Percentiles rank a stretch among this genome's conserved stretches.
phyloP scores from a whole-genome alignment of 257 asterid species.

The Solanum gracilifrons region DNA sequence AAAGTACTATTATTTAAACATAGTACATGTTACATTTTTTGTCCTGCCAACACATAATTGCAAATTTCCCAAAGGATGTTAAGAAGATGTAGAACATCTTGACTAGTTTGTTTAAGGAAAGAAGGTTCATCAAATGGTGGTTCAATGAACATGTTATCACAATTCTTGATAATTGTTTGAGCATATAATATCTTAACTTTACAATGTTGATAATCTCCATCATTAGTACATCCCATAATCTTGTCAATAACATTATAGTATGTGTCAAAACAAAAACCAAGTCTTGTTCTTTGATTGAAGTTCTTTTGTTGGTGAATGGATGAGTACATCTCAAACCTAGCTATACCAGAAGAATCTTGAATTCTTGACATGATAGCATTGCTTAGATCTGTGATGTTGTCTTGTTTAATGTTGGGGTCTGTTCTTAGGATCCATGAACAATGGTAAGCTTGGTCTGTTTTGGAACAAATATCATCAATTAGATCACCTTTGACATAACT shows the following conservation, averaged over 20 bases:
- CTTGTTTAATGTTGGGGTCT: background rate
- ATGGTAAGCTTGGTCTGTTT: background rate
- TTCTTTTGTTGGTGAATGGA: background rate
- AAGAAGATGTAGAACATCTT: background rate
- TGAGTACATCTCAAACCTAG: background rate
- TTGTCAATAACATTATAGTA: background rate
- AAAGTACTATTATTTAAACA: background rate
- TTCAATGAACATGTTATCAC: background rate
- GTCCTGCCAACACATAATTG: background rate
- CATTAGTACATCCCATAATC: background rate
- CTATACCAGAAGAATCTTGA: background rate
- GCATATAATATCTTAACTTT: background rate
- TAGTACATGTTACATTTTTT: background rate
- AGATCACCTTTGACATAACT: background rate
- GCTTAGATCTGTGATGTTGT: background rate
- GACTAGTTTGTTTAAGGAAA: background rate
- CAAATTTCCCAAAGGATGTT: background rate
- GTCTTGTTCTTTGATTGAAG: background rate
- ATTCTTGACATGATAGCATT: background rate
- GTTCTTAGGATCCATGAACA: background rate
- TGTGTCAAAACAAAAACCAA: background rate
- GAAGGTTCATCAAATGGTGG: background rate
- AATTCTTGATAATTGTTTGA: background rate
- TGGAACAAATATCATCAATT: background rate
- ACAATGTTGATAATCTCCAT: background rate